Evolutionary conservation across 176 grass and related monocot genomes (phyloP), one percentile per base, ranked within the genome.

Genomic region (Triticum urartu): DNA sequence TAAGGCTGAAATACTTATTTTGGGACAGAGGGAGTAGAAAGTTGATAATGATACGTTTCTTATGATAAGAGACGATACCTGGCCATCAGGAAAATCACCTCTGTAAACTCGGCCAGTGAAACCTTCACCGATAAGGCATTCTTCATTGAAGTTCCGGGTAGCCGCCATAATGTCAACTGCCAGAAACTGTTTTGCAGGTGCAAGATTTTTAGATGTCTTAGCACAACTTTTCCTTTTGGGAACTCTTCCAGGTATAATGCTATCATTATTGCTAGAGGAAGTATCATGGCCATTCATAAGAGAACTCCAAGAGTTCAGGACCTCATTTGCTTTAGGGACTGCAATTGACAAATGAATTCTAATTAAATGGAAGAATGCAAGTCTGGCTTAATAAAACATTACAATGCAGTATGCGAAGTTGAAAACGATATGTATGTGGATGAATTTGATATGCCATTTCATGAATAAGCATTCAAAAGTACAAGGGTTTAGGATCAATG

Each of bases 1-100:
- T 30, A 30, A 30, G 28, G 28, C 28, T 30, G 28, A 30, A 30
- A 30, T 30, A 30, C 28, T 30, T 30, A 30, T 30, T 30, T 30
- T 30, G 28, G 28, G 28, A 30, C 28, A 3, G 28, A 30, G 28
- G 28, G 28, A 30, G 28, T 62, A 61, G 11, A 36, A 75, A 61
- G 18, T 50, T 42, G 81, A 34, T 11, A 50, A 68, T 39, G 75
- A 48, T 18, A 2, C 14, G 0, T 9, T 78, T 78, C 25, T 68
- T 79, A 78, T 48, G 32, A 81, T 68, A 62, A 73, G 18, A 81
- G 0, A 72, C 10, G 79, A 84, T 82, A 98, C 96, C 96, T 95
- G 90, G 22, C 93, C 96, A 91, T 92, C 90, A 69, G 93, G 82
- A 92, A 95, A 94, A 62, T 94, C 88, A 78, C 91, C 96, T 95